Evolutionary conservation across 202 grass and related monocot species (phyloP).

Genomic region (Cymbopogon flexuosus): DNA sequence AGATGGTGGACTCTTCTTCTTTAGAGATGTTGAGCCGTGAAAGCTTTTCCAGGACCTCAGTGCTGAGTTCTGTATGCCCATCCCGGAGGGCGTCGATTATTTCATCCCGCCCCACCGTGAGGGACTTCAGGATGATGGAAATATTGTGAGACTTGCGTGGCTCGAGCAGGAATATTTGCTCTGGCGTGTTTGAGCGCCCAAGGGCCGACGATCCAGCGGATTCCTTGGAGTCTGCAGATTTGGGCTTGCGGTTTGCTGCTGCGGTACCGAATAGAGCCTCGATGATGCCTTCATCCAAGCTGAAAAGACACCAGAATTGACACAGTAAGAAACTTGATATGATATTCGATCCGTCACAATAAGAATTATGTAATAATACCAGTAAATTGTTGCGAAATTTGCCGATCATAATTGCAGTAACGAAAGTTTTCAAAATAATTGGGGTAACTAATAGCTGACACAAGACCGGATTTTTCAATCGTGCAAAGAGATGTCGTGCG

Average conservation of each 20-base stretch:
- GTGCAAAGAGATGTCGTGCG: neutral
- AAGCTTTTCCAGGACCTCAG: slow-evolving; percentile 75
- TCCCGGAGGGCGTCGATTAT: slow-evolving; percentile 62
- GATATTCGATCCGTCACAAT: too few relatives aligned
- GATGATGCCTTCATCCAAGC: slow-evolving; percentile 84
- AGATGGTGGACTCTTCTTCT: slow-evolving; percentile 65
- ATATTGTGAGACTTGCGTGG: slow-evolving; percentile 84
- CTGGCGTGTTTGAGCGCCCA: slow-evolving; percentile 19
- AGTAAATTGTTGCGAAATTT: neutral
- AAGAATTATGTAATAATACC: neutral
- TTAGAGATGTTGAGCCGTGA: slow-evolving; percentile 53
- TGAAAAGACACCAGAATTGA: slow-evolving; percentile 20
- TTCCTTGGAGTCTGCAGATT: slow-evolving; percentile 37
- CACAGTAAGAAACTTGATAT: neutral
- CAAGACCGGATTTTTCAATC: neutral
- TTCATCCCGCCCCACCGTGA: slow-evolving; percentile 45
- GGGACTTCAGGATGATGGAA: slow-evolving; percentile 76
- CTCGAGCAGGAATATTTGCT: slow-evolving; percentile 66
- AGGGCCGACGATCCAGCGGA: slow-evolving; percentile 24
- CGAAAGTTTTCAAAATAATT: neutral
- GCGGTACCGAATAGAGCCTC: slow-evolving; percentile 72
- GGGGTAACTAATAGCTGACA: neutral
- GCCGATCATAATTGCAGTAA: too few relatives aligned
- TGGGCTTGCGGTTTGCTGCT: slow-evolving; percentile 42
- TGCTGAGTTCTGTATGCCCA: slow-evolving; percentile 54